phyloP scores from a whole-genome alignment of 2,329 filamentous ascomycete species.

The Colletotrichum sp. region DNA sequence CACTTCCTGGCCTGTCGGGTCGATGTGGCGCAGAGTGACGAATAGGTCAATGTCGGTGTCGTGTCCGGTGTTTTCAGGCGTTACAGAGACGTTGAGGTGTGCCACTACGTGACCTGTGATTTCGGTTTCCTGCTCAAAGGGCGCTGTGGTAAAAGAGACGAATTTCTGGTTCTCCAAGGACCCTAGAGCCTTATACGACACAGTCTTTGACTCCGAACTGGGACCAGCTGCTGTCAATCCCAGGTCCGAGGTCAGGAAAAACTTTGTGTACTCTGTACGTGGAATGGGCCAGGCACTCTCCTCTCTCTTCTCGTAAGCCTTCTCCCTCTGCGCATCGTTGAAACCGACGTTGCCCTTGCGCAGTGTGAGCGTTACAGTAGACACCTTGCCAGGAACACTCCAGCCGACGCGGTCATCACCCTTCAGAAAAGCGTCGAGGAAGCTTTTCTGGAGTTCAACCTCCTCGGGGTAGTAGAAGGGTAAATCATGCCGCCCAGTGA shows the following conservation, averaged over 20 bases:
- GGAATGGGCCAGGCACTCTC: conserved; percentile 73
- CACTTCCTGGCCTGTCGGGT: conserved; percentile 58
- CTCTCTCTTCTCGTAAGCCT: conserved; percentile 55
- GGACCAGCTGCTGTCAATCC: conserved; percentile 39
- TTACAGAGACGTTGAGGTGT: conserved; percentile 68
- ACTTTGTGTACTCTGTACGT: conserved; percentile 67
- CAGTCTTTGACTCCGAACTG: conserved; percentile 25
- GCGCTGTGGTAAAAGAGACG: conserved; percentile 61
- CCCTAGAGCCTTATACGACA: conserved; percentile 66
- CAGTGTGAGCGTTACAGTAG: conserved; percentile 65
- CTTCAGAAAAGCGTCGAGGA: conserved; percentile 75
- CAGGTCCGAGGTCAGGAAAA: conserved; percentile 57
- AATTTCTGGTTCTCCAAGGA: conserved; percentile 57
- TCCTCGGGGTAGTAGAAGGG: conserved; percentile 76
- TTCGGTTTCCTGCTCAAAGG: conserved; percentile 69
- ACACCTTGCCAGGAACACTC: conserved; percentile 60
- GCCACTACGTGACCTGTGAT: conserved; percentile 73
- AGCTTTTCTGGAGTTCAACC: conserved; percentile 70
- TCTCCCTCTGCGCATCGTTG: conserved; percentile 68
- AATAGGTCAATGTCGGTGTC: conserved; percentile 67
- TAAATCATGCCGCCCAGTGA: conserved; percentile 73
- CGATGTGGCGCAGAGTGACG: conserved; percentile 65
- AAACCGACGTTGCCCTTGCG: conserved; percentile 71
- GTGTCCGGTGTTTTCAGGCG: conserved; percentile 49
- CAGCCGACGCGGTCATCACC: conserved; percentile 68